Conservation (phyloP, 2,329 filamentous ascomycete genomes). For the Alternaria postmessia region DNA sequence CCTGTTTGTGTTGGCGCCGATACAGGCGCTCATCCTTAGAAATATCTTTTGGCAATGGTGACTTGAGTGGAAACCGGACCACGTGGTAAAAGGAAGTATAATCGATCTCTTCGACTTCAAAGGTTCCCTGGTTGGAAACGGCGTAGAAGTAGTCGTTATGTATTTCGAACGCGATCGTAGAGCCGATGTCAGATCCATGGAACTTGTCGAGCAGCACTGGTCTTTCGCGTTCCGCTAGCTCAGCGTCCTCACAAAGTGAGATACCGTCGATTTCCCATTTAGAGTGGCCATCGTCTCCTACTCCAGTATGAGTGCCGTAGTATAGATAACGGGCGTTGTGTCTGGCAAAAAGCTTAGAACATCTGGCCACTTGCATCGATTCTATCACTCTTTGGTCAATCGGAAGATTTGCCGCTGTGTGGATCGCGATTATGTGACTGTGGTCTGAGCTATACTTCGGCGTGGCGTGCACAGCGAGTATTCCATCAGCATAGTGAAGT, state of each 20-base stretch:
- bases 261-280: slow-evolving; percentile 69
- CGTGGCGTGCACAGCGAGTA: slow-evolving; percentile 40
- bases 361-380: slow-evolving; percentile 25
- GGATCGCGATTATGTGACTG: slow-evolving; percentile 39
- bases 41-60: slow-evolving; percentile 52
- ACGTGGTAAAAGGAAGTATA: slow-evolving; percentile 76
- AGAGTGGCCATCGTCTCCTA: slow-evolving; percentile 62
- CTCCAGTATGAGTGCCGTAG: slow-evolving; percentile 69
- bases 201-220: slow-evolving; percentile 65
- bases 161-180: slow-evolving; percentile 75
- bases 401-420: slow-evolving; percentile 19
- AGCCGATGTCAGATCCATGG: slow-evolving; percentile 70
- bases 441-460: slow-evolving; percentile 18
- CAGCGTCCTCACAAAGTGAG: slow-evolving; percentile 46
- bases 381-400: slow-evolving; percentile 50
- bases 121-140: slow-evolving; percentile 70
- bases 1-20: slow-evolving; percentile 73
- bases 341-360: slow-evolving; percentile 71
- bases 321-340: slow-evolving; percentile 69
- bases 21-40: slow-evolving; percentile 64
- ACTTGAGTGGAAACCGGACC: slow-evolving; percentile 66
- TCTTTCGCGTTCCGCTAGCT: slow-evolving; percentile 54
- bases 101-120: slow-evolving; percentile 69
- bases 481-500: slow-evolving; percentile 44
- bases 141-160: slow-evolving; percentile 72